Conservation (phyloP, 2,329 filamentous ascomycete species). For the Fusarium fracticaudum region DNA sequence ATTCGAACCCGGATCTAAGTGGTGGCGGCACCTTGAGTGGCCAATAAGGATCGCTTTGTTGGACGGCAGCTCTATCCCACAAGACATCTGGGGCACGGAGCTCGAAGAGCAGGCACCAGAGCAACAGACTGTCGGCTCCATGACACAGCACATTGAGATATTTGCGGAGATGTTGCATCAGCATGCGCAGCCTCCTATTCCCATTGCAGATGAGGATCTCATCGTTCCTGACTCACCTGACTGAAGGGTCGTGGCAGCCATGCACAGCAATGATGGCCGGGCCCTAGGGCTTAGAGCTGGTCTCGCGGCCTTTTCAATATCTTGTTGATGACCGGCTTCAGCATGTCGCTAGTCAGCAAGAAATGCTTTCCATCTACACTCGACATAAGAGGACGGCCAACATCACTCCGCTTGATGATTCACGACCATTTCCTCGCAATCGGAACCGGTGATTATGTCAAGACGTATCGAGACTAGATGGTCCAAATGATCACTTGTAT, state of each 20-base stretch:
- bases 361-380: not conserved
- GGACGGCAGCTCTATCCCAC: constrained; percentile 62
- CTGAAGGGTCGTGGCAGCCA: constrained; percentile 28
- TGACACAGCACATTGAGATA: constrained; percentile 53
- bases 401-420: constrained; percentile 2
- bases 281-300: constrained; percentile 25
- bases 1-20: constrained; percentile 66
- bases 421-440: not conserved
- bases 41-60: constrained; percentile 67
- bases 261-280: not conserved
- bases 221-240: constrained; percentile 48
- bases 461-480: not conserved
- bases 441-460: not conserved
- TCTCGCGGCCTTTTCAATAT: constrained; percentile 13
- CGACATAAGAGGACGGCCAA: not conserved
- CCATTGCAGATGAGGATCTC: constrained; percentile 46
- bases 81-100: constrained; percentile 66
- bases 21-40: constrained; percentile 71
- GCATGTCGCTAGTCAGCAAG: not conserved
- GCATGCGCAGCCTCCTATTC: constrained; percentile 42
- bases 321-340: constrained; percentile 6
- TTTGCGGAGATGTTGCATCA: constrained; percentile 51
- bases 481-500: not conserved
- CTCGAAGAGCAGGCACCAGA: constrained; percentile 55
- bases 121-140: constrained; percentile 49